phyloP scores from a whole-genome alignment of 305 asterid genomes.

The Solanum hybrid region DNA sequence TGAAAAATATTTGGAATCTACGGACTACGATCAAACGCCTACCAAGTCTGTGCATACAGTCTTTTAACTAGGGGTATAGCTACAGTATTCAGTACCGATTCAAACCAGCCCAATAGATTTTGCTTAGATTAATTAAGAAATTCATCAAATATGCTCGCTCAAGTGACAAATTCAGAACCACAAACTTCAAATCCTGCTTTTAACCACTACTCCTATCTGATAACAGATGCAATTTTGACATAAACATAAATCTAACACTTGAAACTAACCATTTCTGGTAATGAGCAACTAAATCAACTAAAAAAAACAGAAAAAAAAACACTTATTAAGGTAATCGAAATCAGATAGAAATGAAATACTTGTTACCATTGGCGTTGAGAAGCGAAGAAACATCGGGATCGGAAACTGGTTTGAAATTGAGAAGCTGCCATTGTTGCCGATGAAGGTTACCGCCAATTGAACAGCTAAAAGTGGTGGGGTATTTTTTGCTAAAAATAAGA shows the following conservation, averaged over 20 bases:
- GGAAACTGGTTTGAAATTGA: conserved; percentile 18
- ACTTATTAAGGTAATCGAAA: background rate
- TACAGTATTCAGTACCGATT: background rate
- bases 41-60: too few relatives aligned
- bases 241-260: background rate
- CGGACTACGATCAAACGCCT: too few relatives aligned
- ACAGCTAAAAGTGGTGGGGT: background rate
- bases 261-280: background rate
- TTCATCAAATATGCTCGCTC: background rate
- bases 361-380: conserved; percentile 18
- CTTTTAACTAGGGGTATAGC: background rate
- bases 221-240: background rate
- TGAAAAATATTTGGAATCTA: background rate
- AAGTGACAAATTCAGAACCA: background rate
- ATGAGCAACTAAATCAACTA: background rate
- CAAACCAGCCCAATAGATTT: background rate
- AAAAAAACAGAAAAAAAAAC: background rate
- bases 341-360: background rate
- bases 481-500: background rate
- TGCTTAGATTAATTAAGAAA: background rate
- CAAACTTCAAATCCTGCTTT: background rate
- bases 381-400: conserved; percentile 7
- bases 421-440: conserved; percentile 26
- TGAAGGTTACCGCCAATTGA: background rate
- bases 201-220: background rate